Percentiles rank a stretch among this genome's conserved stretches.
Evolutionary conservation across 495 filamentous ascomycete genomes (phyloP).

Genomic region (Oleoguttula mirabilis): DNA sequence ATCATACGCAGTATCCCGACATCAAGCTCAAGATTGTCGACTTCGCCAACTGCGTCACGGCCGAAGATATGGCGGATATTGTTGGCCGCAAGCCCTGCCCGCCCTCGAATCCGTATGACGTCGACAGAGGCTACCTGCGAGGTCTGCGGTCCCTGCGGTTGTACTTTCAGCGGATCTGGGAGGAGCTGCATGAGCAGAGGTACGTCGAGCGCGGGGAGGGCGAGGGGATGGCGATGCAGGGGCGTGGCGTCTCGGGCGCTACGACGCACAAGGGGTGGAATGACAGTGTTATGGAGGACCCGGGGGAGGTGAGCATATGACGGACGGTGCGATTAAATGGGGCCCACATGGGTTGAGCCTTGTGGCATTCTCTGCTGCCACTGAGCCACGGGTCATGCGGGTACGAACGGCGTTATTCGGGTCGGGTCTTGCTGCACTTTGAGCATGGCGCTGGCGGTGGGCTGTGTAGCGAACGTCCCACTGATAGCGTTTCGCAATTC

Average conservation of each 20-base stretch:
- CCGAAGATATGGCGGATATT: constrained; percentile 45
- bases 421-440: too few species aligned
- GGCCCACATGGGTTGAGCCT: too few species aligned
- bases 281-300: constrained; percentile 25
- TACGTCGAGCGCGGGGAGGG: constrained; percentile 35
- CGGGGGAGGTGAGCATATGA: constrained; percentile 25
- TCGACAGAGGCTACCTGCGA: constrained; percentile 81
- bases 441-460: too few species aligned
- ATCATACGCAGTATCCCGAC: constrained; percentile 28
- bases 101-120: constrained; percentile 62
- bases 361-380: background rate
- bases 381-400: too few species aligned
- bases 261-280: constrained; percentile 17
- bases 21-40: constrained; percentile 96
- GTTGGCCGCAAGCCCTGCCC: constrained; percentile 55
- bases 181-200: constrained; percentile 54
- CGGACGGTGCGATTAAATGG: background rate
- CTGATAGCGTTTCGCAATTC: too few species aligned
- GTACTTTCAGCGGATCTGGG: constrained; percentile 82
- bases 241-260: constrained; percentile 25
- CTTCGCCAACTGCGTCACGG: constrained; percentile 93
- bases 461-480: too few species aligned
- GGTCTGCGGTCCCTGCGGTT: constrained; percentile 66
- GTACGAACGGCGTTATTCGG: too few species aligned
- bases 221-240: constrained; percentile 24